These are phyloP conservation scores for Nannochloropsis gaditana DNA, from an alignment of 108 stramenopile genomes.

Conservation along the genomic window DNA sequence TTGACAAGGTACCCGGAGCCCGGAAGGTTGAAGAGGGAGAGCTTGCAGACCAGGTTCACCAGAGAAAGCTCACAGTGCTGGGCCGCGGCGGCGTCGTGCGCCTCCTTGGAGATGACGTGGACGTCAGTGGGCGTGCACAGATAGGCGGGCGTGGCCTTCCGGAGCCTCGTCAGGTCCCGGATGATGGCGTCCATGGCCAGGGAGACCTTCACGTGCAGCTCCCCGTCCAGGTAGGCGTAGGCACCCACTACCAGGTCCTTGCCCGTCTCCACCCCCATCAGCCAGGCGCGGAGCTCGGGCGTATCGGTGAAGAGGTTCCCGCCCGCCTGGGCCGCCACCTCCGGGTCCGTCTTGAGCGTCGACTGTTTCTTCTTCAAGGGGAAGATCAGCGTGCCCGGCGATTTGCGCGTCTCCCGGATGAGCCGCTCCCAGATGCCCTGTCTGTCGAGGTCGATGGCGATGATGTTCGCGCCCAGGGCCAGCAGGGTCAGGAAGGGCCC, in stretches of 20 bases:
- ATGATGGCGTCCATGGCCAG: slow-evolving; percentile 80
- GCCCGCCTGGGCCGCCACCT: slow-evolving; percentile 60
- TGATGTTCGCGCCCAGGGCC: slow-evolving; percentile 85
- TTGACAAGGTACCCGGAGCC: slow-evolving; percentile 58
- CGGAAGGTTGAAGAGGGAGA: slow-evolving; percentile 23
- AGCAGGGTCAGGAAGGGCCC: slow-evolving; percentile 87
- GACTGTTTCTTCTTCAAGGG: slow-evolving; percentile 67
- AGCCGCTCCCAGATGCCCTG: slow-evolving; percentile 80
- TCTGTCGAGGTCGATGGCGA: slow-evolving; percentile 88
- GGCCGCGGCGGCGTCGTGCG: slow-evolving; percentile 69
- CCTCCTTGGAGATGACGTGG: slow-evolving; percentile 84
- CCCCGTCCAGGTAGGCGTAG: slow-evolving; percentile 92
- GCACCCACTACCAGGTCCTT: slow-evolving; percentile 58
- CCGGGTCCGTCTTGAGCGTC: slow-evolving; percentile 49
- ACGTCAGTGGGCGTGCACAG: slow-evolving; percentile 96
- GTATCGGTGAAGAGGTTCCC: slow-evolving; percentile 88
- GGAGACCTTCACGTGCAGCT: slow-evolving; percentile 88
- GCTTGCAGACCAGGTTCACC: slow-evolving; percentile 38
- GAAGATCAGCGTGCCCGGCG: slow-evolving; percentile 83
- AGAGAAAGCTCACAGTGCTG: slow-evolving; percentile 51
- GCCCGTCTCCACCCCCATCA: slow-evolving; percentile 64
- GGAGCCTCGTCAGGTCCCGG: slow-evolving; percentile 34
- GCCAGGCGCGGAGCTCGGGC: slow-evolving; percentile 87
- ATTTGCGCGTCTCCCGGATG: slow-evolving; percentile 67
- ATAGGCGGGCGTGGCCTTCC: slow-evolving; percentile 69